These are phyloP conservation scores for Trichosporon faecale DNA, from an alignment of 1,284 basidiomycete genomes.

Conservation along the genomic window DNA sequence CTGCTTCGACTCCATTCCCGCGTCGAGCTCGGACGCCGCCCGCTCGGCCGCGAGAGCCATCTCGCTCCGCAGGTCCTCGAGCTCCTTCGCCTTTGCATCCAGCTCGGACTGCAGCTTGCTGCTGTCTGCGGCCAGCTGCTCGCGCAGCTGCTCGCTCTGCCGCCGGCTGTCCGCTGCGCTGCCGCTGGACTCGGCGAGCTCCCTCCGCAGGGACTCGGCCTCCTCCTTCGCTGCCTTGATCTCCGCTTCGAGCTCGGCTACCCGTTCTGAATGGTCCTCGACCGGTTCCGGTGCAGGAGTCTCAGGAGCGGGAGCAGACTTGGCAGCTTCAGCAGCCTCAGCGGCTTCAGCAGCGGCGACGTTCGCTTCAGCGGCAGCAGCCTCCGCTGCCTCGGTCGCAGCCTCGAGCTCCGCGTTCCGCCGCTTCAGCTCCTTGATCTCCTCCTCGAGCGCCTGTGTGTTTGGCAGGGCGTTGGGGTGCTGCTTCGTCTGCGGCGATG, in stretches of 20 bases:
- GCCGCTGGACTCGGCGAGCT: slow-evolving; percentile 40
- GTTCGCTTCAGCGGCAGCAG: slow-evolving; percentile 6
- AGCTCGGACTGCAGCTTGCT: slow-evolving; percentile 32
- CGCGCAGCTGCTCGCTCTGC: slow-evolving; percentile 37
- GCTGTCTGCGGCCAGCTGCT: slow-evolving; percentile 41
- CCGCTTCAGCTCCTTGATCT: slow-evolving; percentile 38
- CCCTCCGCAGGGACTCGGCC: slow-evolving; percentile 33
- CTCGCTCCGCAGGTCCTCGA: slow-evolving; percentile 43
- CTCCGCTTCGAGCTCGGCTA: slow-evolving; percentile 34
- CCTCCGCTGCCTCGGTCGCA: slow-evolving; percentile 19
- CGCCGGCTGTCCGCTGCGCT: slow-evolving; percentile 42
- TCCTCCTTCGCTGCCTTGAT: slow-evolving; percentile 32
- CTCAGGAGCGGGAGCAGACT: neutral
- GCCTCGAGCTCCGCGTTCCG: slow-evolving; percentile 42
- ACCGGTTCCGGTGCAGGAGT: neutral
- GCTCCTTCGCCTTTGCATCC: slow-evolving; percentile 33
- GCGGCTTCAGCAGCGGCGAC: neutral
- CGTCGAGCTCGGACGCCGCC: slow-evolving; percentile 45
- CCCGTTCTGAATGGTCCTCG: slow-evolving; percentile 8
- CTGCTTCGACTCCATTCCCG: slow-evolving; percentile 51
- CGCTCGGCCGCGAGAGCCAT: slow-evolving; percentile 44
- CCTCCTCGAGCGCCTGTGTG: slow-evolving; percentile 40
- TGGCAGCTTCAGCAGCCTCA: neutral
- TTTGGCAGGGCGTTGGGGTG: slow-evolving; percentile 39
- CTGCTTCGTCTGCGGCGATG: slow-evolving; percentile 41